These are phyloP conservation scores for Phytophthora cryptogea DNA, from an alignment of 352 stramenopile species.

Conservation along the genomic window DNA sequence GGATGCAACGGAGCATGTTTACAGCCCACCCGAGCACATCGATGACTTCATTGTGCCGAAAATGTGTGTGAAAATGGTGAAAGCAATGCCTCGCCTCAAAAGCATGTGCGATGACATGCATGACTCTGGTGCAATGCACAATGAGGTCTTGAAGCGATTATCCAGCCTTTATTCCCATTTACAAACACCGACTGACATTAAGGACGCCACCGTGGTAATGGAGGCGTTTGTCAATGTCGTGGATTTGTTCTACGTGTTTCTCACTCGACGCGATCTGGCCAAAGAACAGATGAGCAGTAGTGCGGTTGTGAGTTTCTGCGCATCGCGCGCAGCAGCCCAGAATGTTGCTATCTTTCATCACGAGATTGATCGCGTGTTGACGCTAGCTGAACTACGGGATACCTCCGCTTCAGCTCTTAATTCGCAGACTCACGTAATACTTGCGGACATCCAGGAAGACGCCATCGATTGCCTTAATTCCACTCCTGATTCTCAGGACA, in stretches of 20 bases:
- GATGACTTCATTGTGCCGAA: slow-evolving; percentile 32
- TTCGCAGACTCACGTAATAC: slow-evolving; percentile 9
- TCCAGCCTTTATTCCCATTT: slow-evolving; percentile 13
- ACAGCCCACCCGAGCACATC: slow-evolving; percentile 19
- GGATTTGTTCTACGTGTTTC: slow-evolving; percentile 25
- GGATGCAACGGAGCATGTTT: slow-evolving; percentile 3
- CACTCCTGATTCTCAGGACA: slow-evolving; percentile 4
- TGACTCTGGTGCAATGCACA: slow-evolving; percentile 11
- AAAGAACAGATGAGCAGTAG: slow-evolving; percentile 22
- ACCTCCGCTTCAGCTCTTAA: slow-evolving; percentile 1
- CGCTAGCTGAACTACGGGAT: slow-evolving; percentile 17
- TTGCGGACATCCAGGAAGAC: slow-evolving; percentile 22
- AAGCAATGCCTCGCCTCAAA: slow-evolving; percentile 22
- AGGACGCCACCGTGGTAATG: slow-evolving; percentile 17
- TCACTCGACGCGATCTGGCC: slow-evolving; percentile 20
- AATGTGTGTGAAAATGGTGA: slow-evolving; percentile 30
- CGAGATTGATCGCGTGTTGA: slow-evolving; percentile 30
- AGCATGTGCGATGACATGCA: slow-evolving; percentile 7
- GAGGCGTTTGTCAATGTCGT: slow-evolving; percentile 24
- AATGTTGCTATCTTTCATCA: slow-evolving; percentile 29
- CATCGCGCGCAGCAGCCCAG: slow-evolving; percentile 24
- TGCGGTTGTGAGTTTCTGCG: slow-evolving; percentile 21
- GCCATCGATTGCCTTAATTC: slow-evolving; percentile 15
- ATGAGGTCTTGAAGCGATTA: slow-evolving; percentile 22
- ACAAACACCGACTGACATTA: slow-evolving; percentile 13